Evolutionary conservation across 169 alveolate genomes (phyloP), one percentile per base, ranked within the genome.

Genomic region (Plasmodium ovale): DNA sequence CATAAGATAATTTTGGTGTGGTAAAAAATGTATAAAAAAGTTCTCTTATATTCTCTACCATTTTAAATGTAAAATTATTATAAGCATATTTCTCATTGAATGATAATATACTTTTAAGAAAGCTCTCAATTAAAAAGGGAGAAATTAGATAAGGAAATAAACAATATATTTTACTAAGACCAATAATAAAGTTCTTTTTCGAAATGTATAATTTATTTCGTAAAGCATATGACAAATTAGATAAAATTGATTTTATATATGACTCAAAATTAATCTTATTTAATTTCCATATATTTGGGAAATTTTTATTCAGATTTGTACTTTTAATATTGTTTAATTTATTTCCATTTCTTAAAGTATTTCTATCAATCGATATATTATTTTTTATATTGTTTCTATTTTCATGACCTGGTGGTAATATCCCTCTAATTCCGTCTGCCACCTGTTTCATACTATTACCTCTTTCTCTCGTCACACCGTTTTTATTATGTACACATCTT

Each of bases 141-240:
- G 88, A 77, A 62, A 77, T 60, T 0, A 77, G 10, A 44, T 77
- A 56, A 14, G 88, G 88, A 47, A 77, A 77, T 60, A 77, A 47
- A 14, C 67, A 77, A 62, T 77, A 77, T 44, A 77, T 54, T 77
- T 62, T 77, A 68, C 88, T 77, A 60, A 77, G 58, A 47, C 88
- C 88, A 27, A 60, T 62, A 49, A 77, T 77, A 77, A 60, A 77
- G 62, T 62, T 77, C 44, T 33, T 27, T n/a, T 47, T 62, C 68
- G 62, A 62, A 39, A 62, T 16, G n/a, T 16, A 64, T 29, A 56
- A 65, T 64, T 77, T 77, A 60, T 77, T 60, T 35, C 56, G 49
- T 62, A 77, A 54, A 31, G 71, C 88, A 77, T 60, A 77, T 0
- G 88, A 77, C 19, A 77, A 60, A 77, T 77, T 77, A 12, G 65